phyloP scores from a whole-genome alignment of 2,329 filamentous ascomycete genomes.

The Chaetomiaceae sp. region DNA sequence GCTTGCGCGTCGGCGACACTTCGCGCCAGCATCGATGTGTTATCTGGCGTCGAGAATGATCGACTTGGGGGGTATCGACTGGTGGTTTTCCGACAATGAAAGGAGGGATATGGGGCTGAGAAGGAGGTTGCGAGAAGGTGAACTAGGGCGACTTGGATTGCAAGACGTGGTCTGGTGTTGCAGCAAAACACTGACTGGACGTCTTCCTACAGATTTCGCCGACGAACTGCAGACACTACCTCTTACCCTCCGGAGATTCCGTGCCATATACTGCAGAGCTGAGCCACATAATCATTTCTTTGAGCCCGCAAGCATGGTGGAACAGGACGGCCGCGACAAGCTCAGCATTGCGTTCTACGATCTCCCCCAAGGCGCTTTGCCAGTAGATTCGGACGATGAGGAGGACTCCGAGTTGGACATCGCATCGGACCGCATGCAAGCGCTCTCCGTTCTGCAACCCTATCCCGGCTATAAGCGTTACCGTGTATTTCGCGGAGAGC shows the following conservation, averaged over 20 bases:
- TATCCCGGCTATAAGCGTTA: too few relatives aligned
- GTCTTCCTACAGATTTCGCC: not conserved
- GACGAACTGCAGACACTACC: not conserved
- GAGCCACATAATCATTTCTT: not conserved
- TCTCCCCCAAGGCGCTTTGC: too few relatives aligned
- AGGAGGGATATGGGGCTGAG: not conserved
- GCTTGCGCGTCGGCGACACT: not conserved
- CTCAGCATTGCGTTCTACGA: conserved; percentile 1
- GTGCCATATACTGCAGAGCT: not conserved
- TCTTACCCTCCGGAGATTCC: not conserved
- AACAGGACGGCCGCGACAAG: conserved; percentile 2
- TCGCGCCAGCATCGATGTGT: not conserved
- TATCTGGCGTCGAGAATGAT: not conserved
- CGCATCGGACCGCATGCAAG: too few relatives aligned
- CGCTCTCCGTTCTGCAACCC: too few relatives aligned
- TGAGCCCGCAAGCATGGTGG: not conserved
- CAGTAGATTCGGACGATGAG: too few relatives aligned
- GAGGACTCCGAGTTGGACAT: too few relatives aligned
- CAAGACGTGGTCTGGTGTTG: too few relatives aligned
- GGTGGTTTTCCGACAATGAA: not conserved
- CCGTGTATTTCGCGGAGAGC: too few relatives aligned
- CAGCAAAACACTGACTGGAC: too few relatives aligned
- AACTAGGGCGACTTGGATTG: not conserved
- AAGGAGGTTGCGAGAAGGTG: not conserved
- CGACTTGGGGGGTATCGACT: not conserved